phyloP scores from a whole-genome alignment of 768 basidiomycete species.

The Tulasnella sp. region DNA sequence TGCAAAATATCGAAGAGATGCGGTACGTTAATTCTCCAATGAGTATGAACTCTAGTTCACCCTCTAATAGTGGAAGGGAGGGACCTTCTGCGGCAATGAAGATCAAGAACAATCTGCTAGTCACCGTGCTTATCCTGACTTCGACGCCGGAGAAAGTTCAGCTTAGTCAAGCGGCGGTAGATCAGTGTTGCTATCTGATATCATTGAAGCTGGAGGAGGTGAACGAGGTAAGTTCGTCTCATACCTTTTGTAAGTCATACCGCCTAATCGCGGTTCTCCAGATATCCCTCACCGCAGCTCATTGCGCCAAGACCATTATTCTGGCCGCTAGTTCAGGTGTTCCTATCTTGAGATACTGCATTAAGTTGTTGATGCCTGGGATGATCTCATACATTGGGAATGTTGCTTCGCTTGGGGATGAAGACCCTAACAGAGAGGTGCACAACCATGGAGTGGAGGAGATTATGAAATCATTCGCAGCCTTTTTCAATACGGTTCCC shows the following conservation, averaged over 20 bases:
- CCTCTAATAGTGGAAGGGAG: constrained; percentile 50
- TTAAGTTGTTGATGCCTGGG: constrained; percentile 59
- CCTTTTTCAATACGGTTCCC: constrained; percentile 42
- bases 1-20: constrained; percentile 84
- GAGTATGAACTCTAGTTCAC: background rate
- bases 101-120: constrained; percentile 80
- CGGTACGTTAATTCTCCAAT: constrained; percentile 39
- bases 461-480: constrained; percentile 66
- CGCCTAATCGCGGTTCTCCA: constrained; percentile 23
- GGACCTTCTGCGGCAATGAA: constrained; percentile 68
- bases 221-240: constrained; percentile 41
- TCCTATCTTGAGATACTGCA: constrained; percentile 54
- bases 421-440: constrained; percentile 41
- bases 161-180: constrained; percentile 61
- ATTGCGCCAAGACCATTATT: constrained; percentile 79
- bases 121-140: constrained; percentile 73
- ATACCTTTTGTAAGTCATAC: background rate
- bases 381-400: constrained; percentile 70
- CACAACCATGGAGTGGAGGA: constrained; percentile 57
- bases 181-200: constrained; percentile 74
- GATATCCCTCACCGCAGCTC: constrained; percentile 73
- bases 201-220: constrained; percentile 60
- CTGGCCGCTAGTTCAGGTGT: constrained; percentile 55
- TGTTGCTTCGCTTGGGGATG: constrained; percentile 42
- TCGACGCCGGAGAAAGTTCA: constrained; percentile 52